phyloP scores from a whole-genome alignment of 2,329 filamentous ascomycete species.

The Aspergillus novoparasiticus region DNA sequence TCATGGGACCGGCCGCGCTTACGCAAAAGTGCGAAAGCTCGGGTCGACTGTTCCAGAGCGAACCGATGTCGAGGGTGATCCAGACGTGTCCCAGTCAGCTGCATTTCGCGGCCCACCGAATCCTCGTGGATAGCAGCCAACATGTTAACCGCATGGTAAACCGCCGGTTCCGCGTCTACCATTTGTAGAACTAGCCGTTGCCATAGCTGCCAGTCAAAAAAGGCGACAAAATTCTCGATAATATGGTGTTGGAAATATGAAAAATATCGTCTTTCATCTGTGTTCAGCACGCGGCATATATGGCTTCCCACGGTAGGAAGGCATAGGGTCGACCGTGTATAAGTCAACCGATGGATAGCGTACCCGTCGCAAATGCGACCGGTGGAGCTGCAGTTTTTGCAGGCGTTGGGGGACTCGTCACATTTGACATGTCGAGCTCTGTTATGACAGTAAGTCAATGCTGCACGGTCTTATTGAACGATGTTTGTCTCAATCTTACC shows the following conservation, averaged over 20 bases:
- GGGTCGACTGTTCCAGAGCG: neutral
- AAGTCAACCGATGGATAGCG: constrained; percentile 17
- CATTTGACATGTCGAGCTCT: constrained; percentile 34
- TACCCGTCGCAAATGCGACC: constrained; percentile 45
- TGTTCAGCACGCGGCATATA: constrained; percentile 26
- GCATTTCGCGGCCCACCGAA: neutral
- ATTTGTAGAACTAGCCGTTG: constrained; percentile 8
- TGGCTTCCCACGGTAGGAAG: neutral
- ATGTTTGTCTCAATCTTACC: neutral
- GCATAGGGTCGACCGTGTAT: neutral
- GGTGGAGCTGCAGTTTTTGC: constrained; percentile 37
- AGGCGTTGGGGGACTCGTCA: constrained; percentile 43
- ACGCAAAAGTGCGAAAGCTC: neutral
- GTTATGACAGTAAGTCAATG: neutral
- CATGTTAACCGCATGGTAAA: constrained; percentile 8
- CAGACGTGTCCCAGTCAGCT: neutral
- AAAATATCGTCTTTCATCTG: constrained; percentile 26
- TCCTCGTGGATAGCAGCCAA: neutral
- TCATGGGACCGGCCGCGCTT: neutral
- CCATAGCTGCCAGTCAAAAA: constrained; percentile 9
- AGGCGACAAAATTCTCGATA: neutral
- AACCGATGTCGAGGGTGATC: neutral
- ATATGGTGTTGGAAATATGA: constrained; percentile 10
- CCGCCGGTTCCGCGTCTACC: neutral
- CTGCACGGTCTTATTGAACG: constrained; percentile 7